These are phyloP conservation scores for Rhamnella rubrinervis DNA, from an alignment of 331 rosid species.

Conservation along the genomic window DNA sequence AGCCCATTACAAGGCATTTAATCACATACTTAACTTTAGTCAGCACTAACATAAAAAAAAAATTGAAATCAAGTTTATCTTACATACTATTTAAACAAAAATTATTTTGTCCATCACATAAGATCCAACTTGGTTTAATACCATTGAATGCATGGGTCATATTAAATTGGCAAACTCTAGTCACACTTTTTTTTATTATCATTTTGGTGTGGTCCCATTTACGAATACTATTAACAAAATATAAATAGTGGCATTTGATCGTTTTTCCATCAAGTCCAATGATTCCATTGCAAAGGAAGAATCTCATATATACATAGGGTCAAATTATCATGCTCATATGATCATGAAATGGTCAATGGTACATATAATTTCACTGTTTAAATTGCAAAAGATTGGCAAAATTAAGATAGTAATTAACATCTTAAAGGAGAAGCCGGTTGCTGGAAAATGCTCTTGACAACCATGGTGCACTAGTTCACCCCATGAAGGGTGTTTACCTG, in stretches of 20 bases:
- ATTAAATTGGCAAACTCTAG: not conserved
- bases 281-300: not conserved
- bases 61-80: slow-evolving; percentile 2
- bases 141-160: not conserved
- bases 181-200: not conserved
- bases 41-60: not conserved
- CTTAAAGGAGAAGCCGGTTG: not conserved
- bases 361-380: not conserved
- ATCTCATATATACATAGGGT: not conserved
- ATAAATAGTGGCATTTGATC: not conserved
- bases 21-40: not conserved
- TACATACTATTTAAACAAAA: not conserved
- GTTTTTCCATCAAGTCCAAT: not conserved
- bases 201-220: not conserved
- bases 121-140: not conserved
- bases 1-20: not conserved
- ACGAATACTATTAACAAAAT: not conserved
- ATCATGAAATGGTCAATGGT: too few relatives aligned
- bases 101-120: not conserved
- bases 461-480: not conserved
- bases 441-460: slow-evolving; percentile 6
- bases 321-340: not conserved
- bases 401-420: slow-evolving; percentile 1
- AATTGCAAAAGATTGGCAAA: not conserved
- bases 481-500: slow-evolving; percentile 43